Evolutionary conservation across 306 rosid genomes (phyloP).

Genomic region (Rosa rugosa): DNA sequence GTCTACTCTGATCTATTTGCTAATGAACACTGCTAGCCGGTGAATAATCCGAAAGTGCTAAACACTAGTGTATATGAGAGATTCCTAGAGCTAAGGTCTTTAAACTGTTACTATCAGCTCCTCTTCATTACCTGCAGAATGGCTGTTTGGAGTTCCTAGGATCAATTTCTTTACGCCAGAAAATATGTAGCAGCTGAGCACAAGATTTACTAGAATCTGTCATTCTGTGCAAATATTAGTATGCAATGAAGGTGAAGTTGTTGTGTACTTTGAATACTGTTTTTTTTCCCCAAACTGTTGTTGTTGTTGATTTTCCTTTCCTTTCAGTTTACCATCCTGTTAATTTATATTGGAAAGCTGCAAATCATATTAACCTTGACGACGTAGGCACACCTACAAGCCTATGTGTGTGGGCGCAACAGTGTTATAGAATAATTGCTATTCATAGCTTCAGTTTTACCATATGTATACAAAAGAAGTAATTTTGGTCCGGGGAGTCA

Average conservation of each 20-base stretch:
- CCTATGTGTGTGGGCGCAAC: background rate
- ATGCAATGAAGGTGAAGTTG: background rate
- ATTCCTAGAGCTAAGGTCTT: background rate
- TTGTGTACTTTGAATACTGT: background rate
- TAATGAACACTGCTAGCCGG: slow-evolving; percentile 38
- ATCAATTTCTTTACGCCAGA: background rate
- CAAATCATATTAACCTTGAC: background rate
- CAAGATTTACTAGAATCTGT: background rate
- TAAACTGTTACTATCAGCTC: background rate
- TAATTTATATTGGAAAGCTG: no score
- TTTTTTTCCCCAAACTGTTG: background rate
- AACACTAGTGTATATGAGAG: background rate
- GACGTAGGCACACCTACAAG: background rate
- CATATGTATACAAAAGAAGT: no score
- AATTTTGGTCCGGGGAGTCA: no score
- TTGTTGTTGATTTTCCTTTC: background rate
- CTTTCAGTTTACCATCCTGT: no score
- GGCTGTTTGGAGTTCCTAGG: background rate
- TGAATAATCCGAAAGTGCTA: slow-evolving; percentile 11
- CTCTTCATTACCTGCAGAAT: background rate
- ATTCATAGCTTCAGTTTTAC: no score
- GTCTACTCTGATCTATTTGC: slow-evolving; percentile 57
- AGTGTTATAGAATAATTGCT: no score
- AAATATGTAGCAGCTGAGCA: background rate
- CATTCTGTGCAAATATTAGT: background rate